These are phyloP conservation scores for Balansia obtecta DNA, from an alignment of 2,329 filamentous ascomycete genomes.

Conservation along the genomic window DNA sequence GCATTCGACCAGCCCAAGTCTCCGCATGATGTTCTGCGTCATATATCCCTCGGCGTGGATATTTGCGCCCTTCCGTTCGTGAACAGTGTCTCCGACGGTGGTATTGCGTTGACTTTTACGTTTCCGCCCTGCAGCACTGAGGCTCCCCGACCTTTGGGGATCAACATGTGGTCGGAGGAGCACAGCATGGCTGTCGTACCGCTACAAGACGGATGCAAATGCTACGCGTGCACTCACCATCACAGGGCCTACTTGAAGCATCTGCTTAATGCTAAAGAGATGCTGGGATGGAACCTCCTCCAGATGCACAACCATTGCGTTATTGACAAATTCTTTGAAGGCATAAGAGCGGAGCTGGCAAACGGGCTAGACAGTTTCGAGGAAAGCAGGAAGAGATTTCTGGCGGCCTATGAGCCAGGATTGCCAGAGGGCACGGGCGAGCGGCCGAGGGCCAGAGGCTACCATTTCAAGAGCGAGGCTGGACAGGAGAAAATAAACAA, in stretches of 20 bases:
- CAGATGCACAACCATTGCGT: slow-evolving; percentile 83
- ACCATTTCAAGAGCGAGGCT: slow-evolving; percentile 64
- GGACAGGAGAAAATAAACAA: slow-evolving; percentile 56
- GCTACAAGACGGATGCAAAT: slow-evolving; percentile 52
- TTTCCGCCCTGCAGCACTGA: slow-evolving; percentile 42
- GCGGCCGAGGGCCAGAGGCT: slow-evolving; percentile 69
- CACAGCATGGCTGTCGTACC: slow-evolving; percentile 53
- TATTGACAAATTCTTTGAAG: slow-evolving; percentile 60
- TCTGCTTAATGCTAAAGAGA: slow-evolving; percentile 79
- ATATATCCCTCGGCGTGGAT: slow-evolving; percentile 68
- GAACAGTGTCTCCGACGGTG: slow-evolving; percentile 63
- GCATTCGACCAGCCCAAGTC: slow-evolving; percentile 57
- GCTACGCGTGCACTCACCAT: slow-evolving; percentile 74
- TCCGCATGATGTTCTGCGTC: slow-evolving; percentile 66
- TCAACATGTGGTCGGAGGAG: slow-evolving; percentile 60
- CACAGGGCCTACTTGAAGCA: slow-evolving; percentile 83
- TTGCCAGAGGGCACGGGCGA: slow-evolving; percentile 64
- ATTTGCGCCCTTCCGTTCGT: slow-evolving; percentile 69
- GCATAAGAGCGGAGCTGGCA: slow-evolving; percentile 52
- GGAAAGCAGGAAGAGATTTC: slow-evolving; percentile 30
- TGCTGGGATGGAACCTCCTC: slow-evolving; percentile 88
- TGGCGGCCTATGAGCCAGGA: slow-evolving; percentile 49
- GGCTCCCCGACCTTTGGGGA: slow-evolving; percentile 43
- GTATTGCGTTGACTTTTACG: slow-evolving; percentile 68
- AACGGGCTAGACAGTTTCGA: slow-evolving; percentile 48